These are phyloP conservation scores for Phaffomyces opuntiae DNA, from an alignment of 805 yeast genomes.

Conservation along the genomic window DNA sequence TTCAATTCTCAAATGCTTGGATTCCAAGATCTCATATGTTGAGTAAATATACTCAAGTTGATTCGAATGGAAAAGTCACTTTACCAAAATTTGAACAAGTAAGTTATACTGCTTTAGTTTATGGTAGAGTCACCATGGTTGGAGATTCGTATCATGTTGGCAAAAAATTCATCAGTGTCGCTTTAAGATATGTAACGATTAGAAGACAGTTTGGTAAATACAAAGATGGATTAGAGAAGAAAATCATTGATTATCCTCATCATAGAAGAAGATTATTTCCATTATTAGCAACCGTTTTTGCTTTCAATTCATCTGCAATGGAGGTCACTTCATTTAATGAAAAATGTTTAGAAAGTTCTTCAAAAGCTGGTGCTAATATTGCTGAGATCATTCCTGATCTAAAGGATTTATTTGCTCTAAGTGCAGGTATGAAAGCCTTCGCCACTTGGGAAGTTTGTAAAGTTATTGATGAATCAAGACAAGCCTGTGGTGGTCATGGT, in stretches of 20 bases:
- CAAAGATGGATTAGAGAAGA: conserved; percentile 32
- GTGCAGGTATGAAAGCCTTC: conserved; percentile 87
- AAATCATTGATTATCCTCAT: conserved; percentile 41
- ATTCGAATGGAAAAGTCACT: conserved; percentile 57
- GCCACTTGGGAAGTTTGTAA: conserved; percentile 80
- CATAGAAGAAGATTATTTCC: conserved; percentile 81
- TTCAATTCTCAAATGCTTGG: conserved; percentile 76
- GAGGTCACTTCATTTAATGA: conserved; percentile 43
- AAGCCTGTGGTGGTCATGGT: conserved; percentile 95
- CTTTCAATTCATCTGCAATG: conserved; percentile 52
- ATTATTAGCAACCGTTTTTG: conserved; percentile 68
- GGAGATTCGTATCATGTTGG: conserved; percentile 76
- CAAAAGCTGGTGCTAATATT: conserved; percentile 36
- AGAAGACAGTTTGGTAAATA: conserved; percentile 70
- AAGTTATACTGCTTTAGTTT: conserved; percentile 79
- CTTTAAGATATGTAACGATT: conserved; percentile 81
- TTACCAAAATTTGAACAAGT: conserved; percentile 78
- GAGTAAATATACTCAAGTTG: conserved; percentile 68
- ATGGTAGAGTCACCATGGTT: conserved; percentile 88
- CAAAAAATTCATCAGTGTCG: conserved; percentile 74
- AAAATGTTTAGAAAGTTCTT: conserved; percentile 27
- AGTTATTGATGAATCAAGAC: conserved; percentile 82
- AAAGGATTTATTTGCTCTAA: conserved; percentile 72
- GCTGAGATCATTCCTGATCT: conserved; percentile 48
- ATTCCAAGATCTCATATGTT: conserved; percentile 83